Evolutionary conservation across 768 basidiomycete species (phyloP).

Genomic region (Boletellus emodensis): DNA sequence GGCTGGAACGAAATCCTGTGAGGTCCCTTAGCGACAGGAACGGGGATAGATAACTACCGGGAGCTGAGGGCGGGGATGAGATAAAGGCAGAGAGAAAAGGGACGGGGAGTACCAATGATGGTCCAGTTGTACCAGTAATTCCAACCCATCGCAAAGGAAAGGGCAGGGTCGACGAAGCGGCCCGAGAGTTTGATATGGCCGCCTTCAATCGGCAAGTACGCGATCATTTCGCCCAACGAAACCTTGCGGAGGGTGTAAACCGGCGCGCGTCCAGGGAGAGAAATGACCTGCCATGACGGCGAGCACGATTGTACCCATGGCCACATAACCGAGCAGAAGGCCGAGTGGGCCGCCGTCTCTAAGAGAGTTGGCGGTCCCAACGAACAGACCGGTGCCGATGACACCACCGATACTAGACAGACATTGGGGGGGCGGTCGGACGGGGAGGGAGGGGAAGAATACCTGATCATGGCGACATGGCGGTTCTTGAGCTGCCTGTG

Average conservation of each 20-base stretch:
- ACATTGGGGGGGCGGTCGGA: not conserved
- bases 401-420: conserved; percentile 55
- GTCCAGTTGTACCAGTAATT: conserved; percentile 48
- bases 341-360: conserved; percentile 66
- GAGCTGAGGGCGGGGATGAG: conserved; percentile 15
- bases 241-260: conserved; percentile 35
- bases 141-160: conserved; percentile 56
- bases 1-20: conserved; percentile 16
- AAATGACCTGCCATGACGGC: conserved; percentile 56
- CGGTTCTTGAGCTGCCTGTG: conserved; percentile 68
- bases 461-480: conserved; percentile 83
- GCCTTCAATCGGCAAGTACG: conserved; percentile 74
- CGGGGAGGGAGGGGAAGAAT: conserved; percentile 1
- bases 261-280: too few species aligned
- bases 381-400: conserved; percentile 57
- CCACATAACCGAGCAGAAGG: conserved; percentile 65
- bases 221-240: conserved; percentile 58
- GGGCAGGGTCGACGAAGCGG: conserved; percentile 74
- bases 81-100: not conserved
- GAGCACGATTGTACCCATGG: conserved; percentile 66
- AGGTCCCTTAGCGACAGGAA: not conserved
- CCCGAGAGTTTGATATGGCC: conserved; percentile 79
- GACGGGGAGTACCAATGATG: conserved; percentile 16
- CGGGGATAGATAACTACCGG: conserved; percentile 15
- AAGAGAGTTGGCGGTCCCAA: conserved; percentile 56